These are phyloP conservation scores for Trypanosoma lewisi DNA, from an alignment of 208 protist genomes.

Conservation along the genomic window DNA sequence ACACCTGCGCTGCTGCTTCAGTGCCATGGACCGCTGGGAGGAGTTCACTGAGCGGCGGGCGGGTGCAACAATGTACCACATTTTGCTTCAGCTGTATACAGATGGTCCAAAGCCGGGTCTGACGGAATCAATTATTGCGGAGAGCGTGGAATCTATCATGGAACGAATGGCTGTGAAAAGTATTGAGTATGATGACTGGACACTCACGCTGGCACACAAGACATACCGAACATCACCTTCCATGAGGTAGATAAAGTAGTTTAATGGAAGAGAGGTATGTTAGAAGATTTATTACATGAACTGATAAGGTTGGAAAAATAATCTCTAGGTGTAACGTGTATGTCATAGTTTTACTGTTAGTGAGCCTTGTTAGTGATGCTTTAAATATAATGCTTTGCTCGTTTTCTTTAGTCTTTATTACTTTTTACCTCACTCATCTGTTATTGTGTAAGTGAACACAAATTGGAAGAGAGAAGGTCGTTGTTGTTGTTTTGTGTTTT, in stretches of 20 bases:
- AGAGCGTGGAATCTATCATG: conserved; percentile 22
- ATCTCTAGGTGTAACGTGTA: background rate
- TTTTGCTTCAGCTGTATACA: conserved; percentile 21
- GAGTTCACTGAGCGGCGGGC: conserved; percentile 8
- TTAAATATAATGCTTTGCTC: background rate
- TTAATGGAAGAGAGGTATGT: background rate
- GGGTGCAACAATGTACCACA: conserved; percentile 16
- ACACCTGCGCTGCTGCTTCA: conserved; percentile 19
- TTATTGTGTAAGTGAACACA: background rate
- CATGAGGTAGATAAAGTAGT: conserved; percentile 1
- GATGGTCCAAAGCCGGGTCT: conserved; percentile 15
- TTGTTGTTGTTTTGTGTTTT: background rate
- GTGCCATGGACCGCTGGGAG: conserved; percentile 19
- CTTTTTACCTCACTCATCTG: background rate
- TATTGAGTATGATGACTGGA: conserved; percentile 27
- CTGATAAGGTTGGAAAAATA: background rate
- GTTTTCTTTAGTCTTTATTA: too few relatives aligned
- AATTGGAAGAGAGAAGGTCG: background rate
- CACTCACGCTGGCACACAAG: conserved; percentile 22
- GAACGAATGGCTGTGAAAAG: conserved; percentile 20
- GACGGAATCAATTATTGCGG: conserved; percentile 15
- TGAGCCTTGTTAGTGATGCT: background rate
- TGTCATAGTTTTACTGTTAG: background rate
- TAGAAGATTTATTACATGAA: background rate
- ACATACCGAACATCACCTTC: conserved; percentile 21